Conservation (phyloP, 495 filamentous ascomycete genomes). For the Podospora bellae-mahoneyi region DNA sequence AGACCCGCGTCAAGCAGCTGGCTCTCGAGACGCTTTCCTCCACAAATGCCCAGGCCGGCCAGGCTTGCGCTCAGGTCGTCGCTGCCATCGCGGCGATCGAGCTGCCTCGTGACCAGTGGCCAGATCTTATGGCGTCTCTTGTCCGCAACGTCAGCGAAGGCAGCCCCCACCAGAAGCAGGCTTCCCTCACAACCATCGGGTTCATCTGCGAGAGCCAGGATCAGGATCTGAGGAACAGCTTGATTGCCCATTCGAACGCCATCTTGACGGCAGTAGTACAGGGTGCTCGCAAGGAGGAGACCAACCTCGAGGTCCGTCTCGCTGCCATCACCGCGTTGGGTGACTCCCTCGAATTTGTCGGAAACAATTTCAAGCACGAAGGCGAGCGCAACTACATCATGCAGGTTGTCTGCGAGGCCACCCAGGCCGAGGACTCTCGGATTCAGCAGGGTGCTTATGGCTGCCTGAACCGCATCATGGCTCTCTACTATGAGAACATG, state of each 20-base stretch:
- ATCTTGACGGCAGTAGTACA: conserved; percentile 97
- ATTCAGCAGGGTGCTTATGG: conserved; percentile 95
- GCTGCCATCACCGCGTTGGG: conserved; percentile 91
- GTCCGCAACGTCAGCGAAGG: conserved; percentile 90
- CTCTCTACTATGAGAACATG: conserved; percentile 98
- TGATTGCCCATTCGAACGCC: conserved; percentile 87
- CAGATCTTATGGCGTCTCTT: conserved; percentile 83
- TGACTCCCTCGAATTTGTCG: conserved; percentile 96
- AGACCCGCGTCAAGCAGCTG: conserved; percentile 80
- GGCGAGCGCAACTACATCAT: conserved; percentile 99
- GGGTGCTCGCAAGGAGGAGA: conserved; percentile 92
- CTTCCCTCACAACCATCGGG: conserved; percentile 89
- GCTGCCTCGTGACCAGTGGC: conserved; percentile 88
- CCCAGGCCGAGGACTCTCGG: conserved; percentile 80
- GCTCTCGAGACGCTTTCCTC: conserved; percentile 80
- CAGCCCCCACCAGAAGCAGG: conserved; percentile 81
- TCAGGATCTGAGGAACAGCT: conserved; percentile 71
- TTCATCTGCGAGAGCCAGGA: conserved; percentile 98
- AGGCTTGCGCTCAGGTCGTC: conserved; percentile 84
- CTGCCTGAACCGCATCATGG: conserved; percentile 97
- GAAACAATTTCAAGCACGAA: conserved; percentile 97
- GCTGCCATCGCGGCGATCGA: conserved; percentile 93
- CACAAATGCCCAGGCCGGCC: conserved; percentile 71
- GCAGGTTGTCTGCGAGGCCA: conserved; percentile 99
- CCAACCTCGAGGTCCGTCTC: conserved; percentile 80